Evolutionary conservation across 1,139 yeast species (phyloP).

Genomic region (Yamadazyma jaroonii): DNA sequence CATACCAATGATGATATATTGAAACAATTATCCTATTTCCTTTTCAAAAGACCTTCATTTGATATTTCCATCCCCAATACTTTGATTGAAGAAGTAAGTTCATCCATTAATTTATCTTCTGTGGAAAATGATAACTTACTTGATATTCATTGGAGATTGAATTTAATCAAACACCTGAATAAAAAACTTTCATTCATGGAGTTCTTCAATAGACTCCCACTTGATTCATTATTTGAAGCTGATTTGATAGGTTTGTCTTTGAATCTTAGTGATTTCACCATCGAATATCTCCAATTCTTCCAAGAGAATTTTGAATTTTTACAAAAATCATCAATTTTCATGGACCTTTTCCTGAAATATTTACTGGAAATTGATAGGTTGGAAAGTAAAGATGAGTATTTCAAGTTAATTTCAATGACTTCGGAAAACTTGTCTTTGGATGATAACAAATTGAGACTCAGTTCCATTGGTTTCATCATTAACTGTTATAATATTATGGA

Average conservation of each 20-base stretch:
- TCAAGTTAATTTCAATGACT: constrained; percentile 5
- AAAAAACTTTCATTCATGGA: constrained; percentile 2
- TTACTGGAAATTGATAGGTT: constrained; percentile 5
- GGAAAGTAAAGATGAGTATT: neutral
- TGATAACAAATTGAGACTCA: constrained; percentile 44
- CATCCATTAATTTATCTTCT: constrained; percentile 5
- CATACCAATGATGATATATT: constrained; percentile 13
- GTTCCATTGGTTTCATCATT: constrained; percentile 40
- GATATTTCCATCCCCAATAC: constrained; percentile 7
- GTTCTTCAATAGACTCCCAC: constrained; percentile 3
- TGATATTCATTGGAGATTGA: constrained; percentile 15
- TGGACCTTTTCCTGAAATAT: constrained; percentile 18
- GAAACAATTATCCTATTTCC: constrained; percentile 13
- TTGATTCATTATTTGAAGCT: constrained; percentile 9
- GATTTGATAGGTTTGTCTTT: constrained; percentile 14
- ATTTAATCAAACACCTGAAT: constrained; percentile 7
- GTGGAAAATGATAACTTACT: constrained; percentile 5
- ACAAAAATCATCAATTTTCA: constrained; percentile 20
- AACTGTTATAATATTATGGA: constrained; percentile 25
- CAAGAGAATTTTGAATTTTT: constrained; percentile 13
- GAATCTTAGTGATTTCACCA: constrained; percentile 2
- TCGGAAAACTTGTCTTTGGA: constrained; percentile 42
- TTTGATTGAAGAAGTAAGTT: neutral
- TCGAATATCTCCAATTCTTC: constrained; percentile 3
- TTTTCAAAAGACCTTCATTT: constrained; percentile 8